Evolutionary conservation across 2,329 filamentous ascomycete species (phyloP), one percentile per base, ranked within the genome.

Genomic region (Phyllosticta paracitricarpa): DNA sequence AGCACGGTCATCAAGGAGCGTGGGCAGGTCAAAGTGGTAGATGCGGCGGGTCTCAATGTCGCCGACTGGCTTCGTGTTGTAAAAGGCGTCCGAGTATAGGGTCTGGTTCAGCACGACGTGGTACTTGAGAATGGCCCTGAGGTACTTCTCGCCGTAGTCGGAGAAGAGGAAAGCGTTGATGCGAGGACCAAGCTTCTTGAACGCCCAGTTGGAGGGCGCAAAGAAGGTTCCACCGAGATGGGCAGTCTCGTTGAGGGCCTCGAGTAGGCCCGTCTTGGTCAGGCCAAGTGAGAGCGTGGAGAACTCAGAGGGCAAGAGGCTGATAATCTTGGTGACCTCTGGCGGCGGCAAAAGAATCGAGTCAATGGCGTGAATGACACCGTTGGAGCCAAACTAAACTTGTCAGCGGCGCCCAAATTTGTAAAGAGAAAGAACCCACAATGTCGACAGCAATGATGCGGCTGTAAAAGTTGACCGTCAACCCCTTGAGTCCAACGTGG

Each of bases 121-220:
- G 71, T 95, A 95, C 76, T 89, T 79, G 17, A 95, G 78, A 54
- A 96, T 77, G 0, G 89, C 89, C 65, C 83, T 84, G 19, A 97
- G 82, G 71, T 90, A 96, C 72, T 86, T 86, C 65, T 82, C 78
- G 1, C 92, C 92, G 58, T 80, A 82, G 28, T 83, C 78, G 62
- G 87, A 89, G 81, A 97, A 97, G 3, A 97, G 79, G 80, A 96
- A 97, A 24, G 86, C 89, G 70, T 93, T 95, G 68, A 87, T 83
- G 61, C 73, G 79, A 0, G 83, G 81, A 0, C 91, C 90, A 0
- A 97, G 85, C 65, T 83, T 83, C 67, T 81, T 71, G 77, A 93
- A 96, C n/a, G 91, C 92, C 4, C 75, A 76, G 79, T 97, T 96
- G 54, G 82, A 84, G 0, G 92, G 91, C 0, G 88, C 89, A 68